Conservation (phyloP, 306 rosid species). For the Begonia fuchsioides region DNA sequence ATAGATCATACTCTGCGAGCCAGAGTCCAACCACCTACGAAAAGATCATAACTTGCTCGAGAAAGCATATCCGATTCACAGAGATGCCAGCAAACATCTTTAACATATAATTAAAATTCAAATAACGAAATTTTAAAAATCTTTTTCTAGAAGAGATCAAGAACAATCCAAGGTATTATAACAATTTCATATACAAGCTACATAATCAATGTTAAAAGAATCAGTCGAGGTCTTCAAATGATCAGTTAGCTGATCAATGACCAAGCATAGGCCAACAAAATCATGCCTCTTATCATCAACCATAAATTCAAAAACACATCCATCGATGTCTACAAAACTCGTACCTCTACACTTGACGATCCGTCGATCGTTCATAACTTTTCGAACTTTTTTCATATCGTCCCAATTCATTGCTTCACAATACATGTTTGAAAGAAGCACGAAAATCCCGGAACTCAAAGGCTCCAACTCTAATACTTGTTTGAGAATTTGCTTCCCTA, state of each 20-base stretch:
- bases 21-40: too few species aligned
- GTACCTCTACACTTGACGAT: conserved; percentile 44
- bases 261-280: conserved; percentile 17
- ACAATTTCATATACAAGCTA: too few species aligned
- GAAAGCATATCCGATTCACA: too few species aligned
- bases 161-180: too few species aligned
- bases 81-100: too few species aligned
- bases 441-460: conserved; percentile 39
- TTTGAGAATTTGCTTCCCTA: conserved; percentile 50
- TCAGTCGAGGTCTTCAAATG: conserved; percentile 26
- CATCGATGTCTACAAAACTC: conserved; percentile 48
- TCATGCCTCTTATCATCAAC: conserved; percentile 40
- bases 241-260: conserved; percentile 44
- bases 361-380: conserved; percentile 36
- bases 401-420: conserved; percentile 62
- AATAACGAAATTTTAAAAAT: too few species aligned
- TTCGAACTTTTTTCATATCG: conserved; percentile 49
- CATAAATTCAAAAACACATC: conserved; percentile 25
- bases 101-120: too few species aligned
- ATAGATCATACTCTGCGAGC: too few species aligned
- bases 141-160: too few species aligned
- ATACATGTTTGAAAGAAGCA: conserved; percentile 59
- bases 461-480: conserved; percentile 47
- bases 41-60: too few species aligned
- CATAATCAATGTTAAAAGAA: background rate